Evolutionary conservation across 768 basidiomycete genomes (phyloP).

Genomic region (Lentinus brumalis): DNA sequence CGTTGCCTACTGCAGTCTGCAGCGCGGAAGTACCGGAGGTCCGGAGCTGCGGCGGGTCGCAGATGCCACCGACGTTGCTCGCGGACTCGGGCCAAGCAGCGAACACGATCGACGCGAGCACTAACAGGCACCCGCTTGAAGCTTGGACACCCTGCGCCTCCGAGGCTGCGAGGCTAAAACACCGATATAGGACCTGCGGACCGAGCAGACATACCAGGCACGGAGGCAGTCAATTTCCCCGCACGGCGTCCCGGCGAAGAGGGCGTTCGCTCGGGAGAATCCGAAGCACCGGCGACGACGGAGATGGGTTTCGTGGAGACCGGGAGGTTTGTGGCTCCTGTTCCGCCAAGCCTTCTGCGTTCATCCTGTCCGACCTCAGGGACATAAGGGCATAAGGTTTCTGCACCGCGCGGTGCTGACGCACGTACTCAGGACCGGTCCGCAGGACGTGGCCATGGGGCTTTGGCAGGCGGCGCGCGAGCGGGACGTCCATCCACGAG

Average conservation of each 20-base stretch:
- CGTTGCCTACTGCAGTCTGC: background rate
- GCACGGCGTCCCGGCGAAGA: background rate
- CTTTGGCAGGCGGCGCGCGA: no score
- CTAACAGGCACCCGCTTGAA: background rate
- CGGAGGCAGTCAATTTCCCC: background rate
- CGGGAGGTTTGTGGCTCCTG: background rate
- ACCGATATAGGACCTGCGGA: conserved; percentile 15
- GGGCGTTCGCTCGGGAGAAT: background rate
- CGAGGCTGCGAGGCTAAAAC: background rate
- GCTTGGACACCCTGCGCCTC: background rate
- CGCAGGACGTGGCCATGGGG: no score
- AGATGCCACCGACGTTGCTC: background rate
- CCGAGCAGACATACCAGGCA: conserved; percentile 3
- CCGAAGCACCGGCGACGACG: background rate
- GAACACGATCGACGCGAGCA: background rate
- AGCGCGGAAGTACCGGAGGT: background rate
- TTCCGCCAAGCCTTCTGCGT: background rate
- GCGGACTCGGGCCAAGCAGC: background rate
- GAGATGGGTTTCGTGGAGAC: background rate
- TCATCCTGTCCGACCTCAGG: background rate
- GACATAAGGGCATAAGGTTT: no score
- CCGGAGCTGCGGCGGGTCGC: background rate
- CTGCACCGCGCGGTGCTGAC: no score
- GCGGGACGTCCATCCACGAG: no score
- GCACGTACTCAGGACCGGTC: no score